Conservation (phyloP, 371 early-diverging fungal species). For the Circinella umbellata region DNA sequence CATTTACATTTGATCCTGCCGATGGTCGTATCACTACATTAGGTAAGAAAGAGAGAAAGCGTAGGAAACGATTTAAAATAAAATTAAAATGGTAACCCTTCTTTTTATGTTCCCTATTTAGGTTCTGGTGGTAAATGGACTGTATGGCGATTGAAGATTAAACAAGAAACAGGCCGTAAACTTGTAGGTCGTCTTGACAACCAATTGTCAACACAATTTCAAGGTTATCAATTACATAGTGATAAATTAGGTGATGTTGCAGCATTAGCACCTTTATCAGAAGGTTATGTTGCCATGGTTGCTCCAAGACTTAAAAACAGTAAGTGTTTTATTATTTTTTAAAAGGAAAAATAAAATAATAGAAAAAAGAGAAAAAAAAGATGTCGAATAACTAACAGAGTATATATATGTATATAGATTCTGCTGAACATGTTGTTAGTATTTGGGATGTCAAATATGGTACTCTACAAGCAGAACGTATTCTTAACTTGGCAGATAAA, state of each 20-base stretch:
- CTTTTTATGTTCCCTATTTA: background rate
- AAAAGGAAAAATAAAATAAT: background rate
- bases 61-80: no score
- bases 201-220: conserved; percentile 32
- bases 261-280: conserved; percentile 43
- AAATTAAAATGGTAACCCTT: background rate
- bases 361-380: background rate
- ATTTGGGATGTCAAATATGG: conserved; percentile 78
- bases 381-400: no score
- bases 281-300: conserved; percentile 61
- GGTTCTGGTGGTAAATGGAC: conserved; percentile 40
- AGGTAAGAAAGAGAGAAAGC: conserved; percentile 22
- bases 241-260: conserved; percentile 33
- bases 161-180: conserved; percentile 42
- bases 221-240: conserved; percentile 33
- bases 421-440: conserved; percentile 60
- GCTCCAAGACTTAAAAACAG: conserved; percentile 46
- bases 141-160: conserved; percentile 39
- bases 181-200: conserved; percentile 28
- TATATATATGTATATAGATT: conserved; percentile 5
- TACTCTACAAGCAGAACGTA: conserved; percentile 65
- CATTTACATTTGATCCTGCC: conserved; percentile 54
- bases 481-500: conserved; percentile 31
- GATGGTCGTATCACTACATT: conserved; percentile 54
- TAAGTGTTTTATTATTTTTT: conserved; percentile 14